Percentiles rank a stretch among this genome's conserved stretches.
Conservation (phyloP, 441 rosid species). For the Erodium texanum region DNA sequence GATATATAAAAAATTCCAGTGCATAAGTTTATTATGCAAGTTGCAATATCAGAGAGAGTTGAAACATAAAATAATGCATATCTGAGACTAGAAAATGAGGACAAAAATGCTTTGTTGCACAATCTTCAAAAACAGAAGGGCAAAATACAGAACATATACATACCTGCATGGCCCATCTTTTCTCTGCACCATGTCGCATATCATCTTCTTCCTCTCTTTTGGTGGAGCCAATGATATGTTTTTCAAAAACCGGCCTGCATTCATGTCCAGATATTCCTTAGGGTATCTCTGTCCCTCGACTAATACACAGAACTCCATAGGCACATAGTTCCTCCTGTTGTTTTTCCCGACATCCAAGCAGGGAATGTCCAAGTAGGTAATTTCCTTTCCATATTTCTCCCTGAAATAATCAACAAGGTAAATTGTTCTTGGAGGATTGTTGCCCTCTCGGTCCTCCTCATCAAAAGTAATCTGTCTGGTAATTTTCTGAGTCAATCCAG, state of each 20-base stretch:
- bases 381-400: slow-evolving; percentile 37
- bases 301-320: slow-evolving; percentile 65
- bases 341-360: slow-evolving; percentile 56
- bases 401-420: slow-evolving; percentile 49
- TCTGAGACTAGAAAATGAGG: too few species aligned
- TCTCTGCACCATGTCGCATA: slow-evolving; percentile 37
- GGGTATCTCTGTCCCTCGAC: slow-evolving; percentile 71
- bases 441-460: slow-evolving; percentile 33
- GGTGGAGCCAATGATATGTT: slow-evolving; percentile 42
- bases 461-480: slow-evolving; percentile 29
- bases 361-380: slow-evolving; percentile 44
- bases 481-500: slow-evolving; percentile 36
- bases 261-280: slow-evolving; percentile 39
- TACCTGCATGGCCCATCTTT: slow-evolving; percentile 62
- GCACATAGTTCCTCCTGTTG: slow-evolving; percentile 39
- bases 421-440: slow-evolving; percentile 22
- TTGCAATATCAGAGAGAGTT: too few species aligned
- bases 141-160: slow-evolving; percentile 11
- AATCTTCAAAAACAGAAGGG: too few species aligned
- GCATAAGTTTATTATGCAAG: too few species aligned
- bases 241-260: slow-evolving; percentile 37
- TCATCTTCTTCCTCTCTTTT: slow-evolving; percentile 29
- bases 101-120: too few species aligned
- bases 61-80: too few species aligned
- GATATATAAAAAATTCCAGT: too few species aligned